phyloP scores from a whole-genome alignment of 2,329 filamentous ascomycete species.

The Aspergillus hiratsukae region DNA sequence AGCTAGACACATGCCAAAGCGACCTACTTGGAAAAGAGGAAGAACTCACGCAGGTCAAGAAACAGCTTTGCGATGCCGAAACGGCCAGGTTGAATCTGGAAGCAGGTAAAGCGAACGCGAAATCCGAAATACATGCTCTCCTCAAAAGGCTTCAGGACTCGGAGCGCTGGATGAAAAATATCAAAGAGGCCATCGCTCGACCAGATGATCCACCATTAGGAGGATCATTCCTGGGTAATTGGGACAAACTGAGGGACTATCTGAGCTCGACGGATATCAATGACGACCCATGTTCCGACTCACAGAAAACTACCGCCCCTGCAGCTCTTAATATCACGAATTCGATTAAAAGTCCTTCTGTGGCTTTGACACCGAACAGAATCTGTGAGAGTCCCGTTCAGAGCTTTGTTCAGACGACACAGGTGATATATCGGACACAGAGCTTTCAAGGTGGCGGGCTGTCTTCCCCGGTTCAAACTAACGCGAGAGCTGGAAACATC shows the following conservation, averaged over 20 bases:
- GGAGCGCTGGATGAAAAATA: constrained; percentile 19
- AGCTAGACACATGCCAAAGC: constrained; percentile 10
- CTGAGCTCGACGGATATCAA: constrained; percentile 7
- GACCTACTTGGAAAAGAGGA: constrained; percentile 25
- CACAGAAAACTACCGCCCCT: background rate
- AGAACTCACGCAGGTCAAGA: constrained; percentile 16
- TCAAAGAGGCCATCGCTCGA: constrained; percentile 17
- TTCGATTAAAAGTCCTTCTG: background rate
- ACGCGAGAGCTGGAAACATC: background rate
- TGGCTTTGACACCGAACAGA: constrained; percentile 1
- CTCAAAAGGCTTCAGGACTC: constrained; percentile 22
- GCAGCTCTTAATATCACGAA: background rate
- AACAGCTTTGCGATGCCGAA: constrained; percentile 10
- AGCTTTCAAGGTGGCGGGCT: constrained; percentile 10
- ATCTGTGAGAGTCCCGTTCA: background rate
- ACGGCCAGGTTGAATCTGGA: constrained; percentile 16
- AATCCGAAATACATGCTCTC: constrained; percentile 22
- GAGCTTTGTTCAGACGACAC: constrained; percentile 11
- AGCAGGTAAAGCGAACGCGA: constrained; percentile 15
- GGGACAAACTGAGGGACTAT: constrained; percentile 15
- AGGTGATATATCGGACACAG: constrained; percentile 16
- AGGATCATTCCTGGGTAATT: constrained; percentile 16
- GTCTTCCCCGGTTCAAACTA: constrained; percentile 6
- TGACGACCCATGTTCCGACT: background rate
- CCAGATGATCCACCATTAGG: constrained; percentile 11